Base-by-base conservation (phyloP, 331 rosid genomes). In the Malus hybrid region DNA sequence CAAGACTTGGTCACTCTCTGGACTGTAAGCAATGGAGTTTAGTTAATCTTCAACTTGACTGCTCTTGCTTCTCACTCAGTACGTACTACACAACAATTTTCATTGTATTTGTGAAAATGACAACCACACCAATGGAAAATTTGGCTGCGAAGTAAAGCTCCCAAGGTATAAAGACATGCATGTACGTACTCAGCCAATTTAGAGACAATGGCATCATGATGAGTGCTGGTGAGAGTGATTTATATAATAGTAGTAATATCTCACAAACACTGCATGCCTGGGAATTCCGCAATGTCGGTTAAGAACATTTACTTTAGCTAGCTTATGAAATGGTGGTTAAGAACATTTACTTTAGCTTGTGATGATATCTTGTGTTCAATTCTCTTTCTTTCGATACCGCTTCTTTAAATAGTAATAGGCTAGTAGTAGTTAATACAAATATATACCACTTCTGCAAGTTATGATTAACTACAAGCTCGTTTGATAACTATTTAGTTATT, bases 71-170 rank as follows among this genome's bases (percentile, higher is more conserved):
- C 70, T 61, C 19, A 5, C 46, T 61, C 61, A 44, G 29, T 54
- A 16, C 8, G 56, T 50, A 50, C 56, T 15, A 61, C n/a, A 63
- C 70, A 73, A 44, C 66, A 22, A 6, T 18, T 73, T 46, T 28
- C 77, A 28, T 73, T 62, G 77, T 73, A 34, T 16, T 73, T 65
- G 20, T 29, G 70, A 73, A 73, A 73, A 63, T 16, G 69, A 73
- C 77, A 42, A 60, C 56, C n/a, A 15, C 34, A 10, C 2, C 70
- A 32, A 10, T 60, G 44, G 39, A n/a, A 71, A 31, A 5, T 31
- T 52, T 70, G 28, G 33, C 75, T 50, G n/a, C 56, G 16, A 50
- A 50, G 1, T 50, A 6, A 50, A 50, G 56, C 18, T 50, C 19
- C n/a, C 56, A 50, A 50, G 20, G 56, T 2, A 15, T 15, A 50